Conservation (phyloP, 2,329 filamentous ascomycete genomes). For the Xylogone sp. region DNA sequence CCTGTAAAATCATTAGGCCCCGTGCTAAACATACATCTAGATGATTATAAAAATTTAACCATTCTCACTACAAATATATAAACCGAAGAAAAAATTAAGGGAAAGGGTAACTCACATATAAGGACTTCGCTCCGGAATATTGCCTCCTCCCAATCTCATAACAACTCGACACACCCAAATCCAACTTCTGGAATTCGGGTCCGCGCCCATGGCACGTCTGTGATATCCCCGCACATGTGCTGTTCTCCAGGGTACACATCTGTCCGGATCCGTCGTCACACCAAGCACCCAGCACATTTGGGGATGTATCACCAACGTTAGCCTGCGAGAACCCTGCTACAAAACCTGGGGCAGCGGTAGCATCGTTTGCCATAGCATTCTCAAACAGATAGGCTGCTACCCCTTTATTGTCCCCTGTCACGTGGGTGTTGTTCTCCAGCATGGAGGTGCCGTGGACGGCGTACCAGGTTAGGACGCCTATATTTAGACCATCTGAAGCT, state of each 20-base stretch:
- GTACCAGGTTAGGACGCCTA: slow-evolving; percentile 83
- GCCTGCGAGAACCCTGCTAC: slow-evolving; percentile 91
- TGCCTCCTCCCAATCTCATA: slow-evolving; percentile 73
- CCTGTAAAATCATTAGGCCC: slow-evolving; percentile 7
- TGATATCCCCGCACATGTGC: slow-evolving; percentile 69
- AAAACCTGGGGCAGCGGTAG: slow-evolving; percentile 62
- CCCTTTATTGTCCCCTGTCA: slow-evolving; percentile 89
- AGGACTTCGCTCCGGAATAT: slow-evolving; percentile 52
- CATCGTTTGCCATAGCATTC: slow-evolving; percentile 53
- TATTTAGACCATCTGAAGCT: slow-evolving; percentile 67
- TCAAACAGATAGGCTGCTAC: slow-evolving; percentile 85
- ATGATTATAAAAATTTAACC: not conserved
- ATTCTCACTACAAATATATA: no score
- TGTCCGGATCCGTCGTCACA: slow-evolving; percentile 80
- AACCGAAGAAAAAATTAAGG: not conserved
- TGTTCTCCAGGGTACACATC: slow-evolving; percentile 72
- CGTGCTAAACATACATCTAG: not conserved
- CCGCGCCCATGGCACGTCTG: slow-evolving; percentile 70
- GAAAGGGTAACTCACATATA: slow-evolving; percentile 44
- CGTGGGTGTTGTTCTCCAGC: slow-evolving; percentile 84
- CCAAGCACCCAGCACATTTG: slow-evolving; percentile 80
- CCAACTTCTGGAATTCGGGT: slow-evolving; percentile 62
- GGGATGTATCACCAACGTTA: slow-evolving; percentile 85
- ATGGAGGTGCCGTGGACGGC: slow-evolving; percentile 87
- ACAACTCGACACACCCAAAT: slow-evolving; percentile 69